Base-by-base conservation (phyloP, 257 asterid species). In the Fraxinus anomala region DNA sequence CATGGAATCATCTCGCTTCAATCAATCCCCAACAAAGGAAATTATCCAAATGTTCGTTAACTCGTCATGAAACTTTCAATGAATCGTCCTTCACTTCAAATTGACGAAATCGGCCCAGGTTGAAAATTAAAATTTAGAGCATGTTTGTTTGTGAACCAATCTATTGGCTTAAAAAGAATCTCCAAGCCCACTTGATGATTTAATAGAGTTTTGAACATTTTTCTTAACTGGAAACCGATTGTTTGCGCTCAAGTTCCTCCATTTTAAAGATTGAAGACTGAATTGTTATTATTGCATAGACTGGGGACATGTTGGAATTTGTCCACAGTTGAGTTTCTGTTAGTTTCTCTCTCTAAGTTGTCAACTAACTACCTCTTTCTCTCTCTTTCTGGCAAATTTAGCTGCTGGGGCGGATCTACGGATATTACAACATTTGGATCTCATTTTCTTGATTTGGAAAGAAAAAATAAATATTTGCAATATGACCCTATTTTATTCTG, bases 341-440 rank as follows among this genome's bases (percentile, higher is more conserved):
- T 61, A 69, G n/a, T 21, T 70, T 67, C 66, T 81, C 44, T 73
- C 67, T 56, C 72, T 40, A 72, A 72, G 47, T 26, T 72, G 71
- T 70, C 76, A 70, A 44, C 61, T 68, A 54, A 67, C 24, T 59
- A 5, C 31, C 4, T n/a, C 28, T 21, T 10, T 56, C 44, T 56
- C 30, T 56, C 30, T 51, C 63, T 54, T 54, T 17, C 65, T 54
- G 26, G 10, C 65, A 54, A 54, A 54, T 59, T 59, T 59, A 6
- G 67, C 67, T 59, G 17, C 33, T 24, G 34, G 69, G 69, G 17
- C 36, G 19, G 36, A 24, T 63, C 69, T 63, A 61, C n/a, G 33
- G 69, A 24, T 7, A 26, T 63, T 63, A 16, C 69, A 26, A 63
- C 69, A 24, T 63, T 26, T 63, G 69, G 36, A 63, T 4, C 36